Evolutionary conservation across 1,139 yeast species (phyloP).

Genomic region (Scheffersomyces parashehatae): DNA sequence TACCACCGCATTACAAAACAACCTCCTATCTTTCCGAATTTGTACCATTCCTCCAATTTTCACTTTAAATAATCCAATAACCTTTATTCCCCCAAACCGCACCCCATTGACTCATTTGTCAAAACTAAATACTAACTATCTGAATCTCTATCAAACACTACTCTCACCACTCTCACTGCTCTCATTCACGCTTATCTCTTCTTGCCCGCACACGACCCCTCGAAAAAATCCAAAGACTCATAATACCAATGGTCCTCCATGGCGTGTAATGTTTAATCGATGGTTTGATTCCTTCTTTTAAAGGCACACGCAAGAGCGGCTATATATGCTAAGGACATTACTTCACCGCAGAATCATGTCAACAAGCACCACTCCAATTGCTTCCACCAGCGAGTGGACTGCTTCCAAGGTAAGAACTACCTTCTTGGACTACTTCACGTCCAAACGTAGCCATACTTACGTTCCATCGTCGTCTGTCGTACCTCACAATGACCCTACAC

Average conservation of each 20-base stretch:
- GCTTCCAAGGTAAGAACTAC: conserved; percentile 82
- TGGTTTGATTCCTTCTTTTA: too few relatives aligned
- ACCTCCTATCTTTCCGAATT: too few relatives aligned
- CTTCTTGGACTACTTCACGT: conserved; percentile 76
- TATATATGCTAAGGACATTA: conserved; percentile 15
- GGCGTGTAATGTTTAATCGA: too few relatives aligned
- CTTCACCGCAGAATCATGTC: conserved; percentile 17
- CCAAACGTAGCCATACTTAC: conserved; percentile 64
- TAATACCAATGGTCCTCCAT: too few relatives aligned
- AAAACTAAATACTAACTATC: too few relatives aligned
- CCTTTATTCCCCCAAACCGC: too few relatives aligned
- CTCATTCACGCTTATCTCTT: background rate
- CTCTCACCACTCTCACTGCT: background rate
- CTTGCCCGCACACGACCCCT: conserved; percentile 6
- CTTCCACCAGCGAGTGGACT: conserved; percentile 49
- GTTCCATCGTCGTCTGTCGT: conserved; percentile 94
- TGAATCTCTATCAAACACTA: too few relatives aligned
- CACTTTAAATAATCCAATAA: too few relatives aligned
- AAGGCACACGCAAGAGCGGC: background rate
- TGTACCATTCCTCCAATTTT: too few relatives aligned
- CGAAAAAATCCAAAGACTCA: too few relatives aligned
- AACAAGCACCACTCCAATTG: conserved; percentile 4
- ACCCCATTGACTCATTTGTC: too few relatives aligned
- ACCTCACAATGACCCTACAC: conserved; percentile 97
- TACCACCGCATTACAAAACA: too few relatives aligned